Evolutionary conservation across 2,329 filamentous ascomycete genomes (phyloP).

Genomic region (Pseudogymnoascus sp.): DNA sequence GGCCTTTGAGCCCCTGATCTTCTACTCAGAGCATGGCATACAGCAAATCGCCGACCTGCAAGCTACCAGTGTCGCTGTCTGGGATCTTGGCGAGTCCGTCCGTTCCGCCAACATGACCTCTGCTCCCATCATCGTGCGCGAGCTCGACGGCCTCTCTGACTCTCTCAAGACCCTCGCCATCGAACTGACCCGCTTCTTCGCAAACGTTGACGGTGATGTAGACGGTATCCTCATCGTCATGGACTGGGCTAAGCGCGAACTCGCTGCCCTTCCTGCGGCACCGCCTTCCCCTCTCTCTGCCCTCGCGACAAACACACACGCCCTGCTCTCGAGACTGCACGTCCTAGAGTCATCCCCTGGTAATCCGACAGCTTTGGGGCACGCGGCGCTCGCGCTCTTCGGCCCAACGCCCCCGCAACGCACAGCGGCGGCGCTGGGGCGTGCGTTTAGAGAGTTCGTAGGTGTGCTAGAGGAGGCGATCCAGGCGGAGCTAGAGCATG

Average conservation of each 20-base stretch:
- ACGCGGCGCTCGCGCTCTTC: slow-evolving; percentile 64
- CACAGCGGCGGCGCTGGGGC: slow-evolving; percentile 71
- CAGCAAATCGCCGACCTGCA: slow-evolving; percentile 81
- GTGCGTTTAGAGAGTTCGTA: slow-evolving; percentile 83
- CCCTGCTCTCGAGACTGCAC: slow-evolving; percentile 59
- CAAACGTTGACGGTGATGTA: slow-evolving; percentile 86
- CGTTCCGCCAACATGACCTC: slow-evolving; percentile 86
- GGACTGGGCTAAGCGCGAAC: slow-evolving; percentile 88
- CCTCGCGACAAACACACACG: slow-evolving; percentile 78
- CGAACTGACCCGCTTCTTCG: slow-evolving; percentile 86
- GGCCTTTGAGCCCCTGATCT: slow-evolving; percentile 88
- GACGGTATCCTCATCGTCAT: slow-evolving; percentile 90
- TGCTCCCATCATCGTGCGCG: slow-evolving; percentile 74
- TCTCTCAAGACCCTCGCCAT: slow-evolving; percentile 76
- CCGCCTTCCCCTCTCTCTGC: slow-evolving; percentile 59
- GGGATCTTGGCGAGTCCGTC: slow-evolving; percentile 89
- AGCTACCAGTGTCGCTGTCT: slow-evolving; percentile 86
- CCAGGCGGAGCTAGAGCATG: slow-evolving; percentile 73
- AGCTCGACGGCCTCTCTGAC: slow-evolving; percentile 79
- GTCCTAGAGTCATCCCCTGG: slow-evolving; percentile 50
- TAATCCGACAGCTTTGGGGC: slow-evolving; percentile 60
- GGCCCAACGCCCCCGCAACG: slow-evolving; percentile 75
- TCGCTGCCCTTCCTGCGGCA: slow-evolving; percentile 58
- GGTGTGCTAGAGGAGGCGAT: slow-evolving; percentile 84
- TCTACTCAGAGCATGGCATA: slow-evolving; percentile 85